phyloP scores from a whole-genome alignment of 2,329 filamentous ascomycete genomes.

The Ophiostoma pallidulum region DNA sequence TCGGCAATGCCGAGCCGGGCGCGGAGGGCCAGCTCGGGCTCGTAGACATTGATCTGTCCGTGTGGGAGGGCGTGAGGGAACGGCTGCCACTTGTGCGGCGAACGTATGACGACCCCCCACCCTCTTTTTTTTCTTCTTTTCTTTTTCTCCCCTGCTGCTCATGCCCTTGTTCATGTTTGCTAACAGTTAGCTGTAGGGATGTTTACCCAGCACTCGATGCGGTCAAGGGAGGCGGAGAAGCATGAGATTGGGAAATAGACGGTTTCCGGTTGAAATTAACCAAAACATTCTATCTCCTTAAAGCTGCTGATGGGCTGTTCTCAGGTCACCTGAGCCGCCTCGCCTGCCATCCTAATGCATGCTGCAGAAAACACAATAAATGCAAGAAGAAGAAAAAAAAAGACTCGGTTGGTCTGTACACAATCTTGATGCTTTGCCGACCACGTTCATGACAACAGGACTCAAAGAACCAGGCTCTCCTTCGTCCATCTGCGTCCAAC shows the following conservation, averaged over 20 bases:
- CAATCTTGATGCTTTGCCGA: too few species aligned
- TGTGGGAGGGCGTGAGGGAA: conserved; percentile 38
- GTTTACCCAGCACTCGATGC: conserved; percentile 13
- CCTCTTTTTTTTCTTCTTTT: too few species aligned
- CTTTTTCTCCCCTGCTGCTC: conserved; percentile 16
- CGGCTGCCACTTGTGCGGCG: conserved; percentile 44
- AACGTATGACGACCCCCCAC: conserved; percentile 35
- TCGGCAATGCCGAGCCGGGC: conserved; percentile 21
- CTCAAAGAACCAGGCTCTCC: too few species aligned
- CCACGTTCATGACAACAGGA: too few species aligned
- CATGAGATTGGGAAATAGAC: not conserved
- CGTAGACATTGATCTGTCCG: conserved; percentile 42
- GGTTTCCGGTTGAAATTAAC: not conserved
- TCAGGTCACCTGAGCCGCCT: too few species aligned
- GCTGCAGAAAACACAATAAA: too few species aligned
- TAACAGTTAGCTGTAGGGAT: conserved; percentile 7
- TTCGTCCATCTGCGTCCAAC: too few species aligned
- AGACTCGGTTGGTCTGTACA: not conserved
- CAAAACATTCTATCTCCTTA: too few species aligned
- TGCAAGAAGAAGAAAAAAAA: too few species aligned
- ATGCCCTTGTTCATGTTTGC: not conserved
- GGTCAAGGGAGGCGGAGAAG: not conserved
- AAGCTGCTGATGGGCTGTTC: too few species aligned
- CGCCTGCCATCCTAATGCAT: too few species aligned
- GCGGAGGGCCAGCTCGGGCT: conserved; percentile 42